These are phyloP conservation scores for Dioscorea cayenensis DNA, from an alignment of 116 monocot genomes.

Conservation along the genomic window DNA sequence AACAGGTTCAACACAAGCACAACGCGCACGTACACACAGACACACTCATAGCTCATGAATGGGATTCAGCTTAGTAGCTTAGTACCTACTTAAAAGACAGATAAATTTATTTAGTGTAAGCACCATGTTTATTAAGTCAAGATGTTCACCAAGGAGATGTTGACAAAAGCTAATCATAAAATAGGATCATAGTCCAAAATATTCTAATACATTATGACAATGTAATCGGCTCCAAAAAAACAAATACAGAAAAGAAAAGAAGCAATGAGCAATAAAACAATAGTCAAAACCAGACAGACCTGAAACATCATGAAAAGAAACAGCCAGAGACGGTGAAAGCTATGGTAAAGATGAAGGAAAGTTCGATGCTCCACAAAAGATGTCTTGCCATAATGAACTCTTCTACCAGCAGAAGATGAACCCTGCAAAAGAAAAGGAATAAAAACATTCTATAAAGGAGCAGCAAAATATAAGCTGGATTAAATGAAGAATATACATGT, in stretches of 20 bases:
- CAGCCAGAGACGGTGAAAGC: constrained; percentile 96
- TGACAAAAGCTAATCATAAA: too few species aligned
- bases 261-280: not conserved
- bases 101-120: not conserved
- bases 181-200: not conserved
- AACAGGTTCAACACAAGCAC: not conserved
- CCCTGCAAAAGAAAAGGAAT: constrained; percentile 20
- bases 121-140: not conserved
- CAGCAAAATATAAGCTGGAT: not conserved
- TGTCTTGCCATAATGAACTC: constrained; percentile 77
- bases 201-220: not conserved
- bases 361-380: constrained; percentile 96
- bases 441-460: constrained; percentile 3
- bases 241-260: not conserved
- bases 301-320: constrained; percentile 98
- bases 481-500: too few species aligned
- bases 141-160: too few species aligned
- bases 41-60: not conserved
- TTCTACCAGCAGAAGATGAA: constrained; percentile 25
- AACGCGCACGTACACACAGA: not conserved
- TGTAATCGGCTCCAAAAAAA: not conserved
- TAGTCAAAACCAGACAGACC: constrained; percentile 23
- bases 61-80: not conserved
- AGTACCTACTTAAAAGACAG: not conserved
- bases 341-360: constrained; percentile 96